phyloP scores from a whole-genome alignment of 768 basidiomycete genomes.

The Amylocystis lapponica region DNA sequence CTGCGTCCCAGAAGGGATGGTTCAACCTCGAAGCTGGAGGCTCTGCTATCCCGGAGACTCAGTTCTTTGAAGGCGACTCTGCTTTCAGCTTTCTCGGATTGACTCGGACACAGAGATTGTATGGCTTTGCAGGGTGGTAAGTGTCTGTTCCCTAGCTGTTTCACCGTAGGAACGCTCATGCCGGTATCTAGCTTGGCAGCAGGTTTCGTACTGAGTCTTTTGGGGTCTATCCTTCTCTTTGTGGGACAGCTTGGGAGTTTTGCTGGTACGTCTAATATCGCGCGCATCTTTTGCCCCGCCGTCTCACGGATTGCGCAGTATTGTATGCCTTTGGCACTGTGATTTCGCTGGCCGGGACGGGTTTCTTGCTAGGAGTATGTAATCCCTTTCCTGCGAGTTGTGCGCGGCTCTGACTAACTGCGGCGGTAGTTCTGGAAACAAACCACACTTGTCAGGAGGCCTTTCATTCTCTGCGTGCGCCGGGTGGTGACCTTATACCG shows the following conservation, averaged over 20 bases:
- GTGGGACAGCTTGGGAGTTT: slow-evolving; percentile 64
- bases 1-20: slow-evolving; percentile 77
- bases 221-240: slow-evolving; percentile 77
- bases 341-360: slow-evolving; percentile 79
- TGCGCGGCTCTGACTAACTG: slow-evolving; percentile 3
- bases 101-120: slow-evolving; percentile 74
- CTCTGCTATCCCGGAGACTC: slow-evolving; percentile 62
- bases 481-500: background rate
- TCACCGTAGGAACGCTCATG: background rate
- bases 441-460: slow-evolving; percentile 74
- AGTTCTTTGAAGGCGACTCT: slow-evolving; percentile 85
- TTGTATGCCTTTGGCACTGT: slow-evolving; percentile 81
- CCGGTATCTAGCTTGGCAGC: slow-evolving; percentile 47
- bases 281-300: background rate
- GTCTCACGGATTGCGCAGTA: slow-evolving; percentile 44
- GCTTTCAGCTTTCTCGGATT: slow-evolving; percentile 79
- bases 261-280: slow-evolving; percentile 54
- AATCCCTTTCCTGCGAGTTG: background rate
- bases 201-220: slow-evolving; percentile 75
- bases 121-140: slow-evolving; percentile 83
- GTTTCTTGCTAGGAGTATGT: slow-evolving; percentile 86
- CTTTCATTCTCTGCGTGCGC: no score
- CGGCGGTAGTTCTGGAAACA: slow-evolving; percentile 65
- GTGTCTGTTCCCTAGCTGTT: slow-evolving; percentile 18
- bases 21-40: slow-evolving; percentile 74